Evolutionary conservation across 345 rosid genomes (phyloP).

Genomic region (Lepidium africanum): DNA sequence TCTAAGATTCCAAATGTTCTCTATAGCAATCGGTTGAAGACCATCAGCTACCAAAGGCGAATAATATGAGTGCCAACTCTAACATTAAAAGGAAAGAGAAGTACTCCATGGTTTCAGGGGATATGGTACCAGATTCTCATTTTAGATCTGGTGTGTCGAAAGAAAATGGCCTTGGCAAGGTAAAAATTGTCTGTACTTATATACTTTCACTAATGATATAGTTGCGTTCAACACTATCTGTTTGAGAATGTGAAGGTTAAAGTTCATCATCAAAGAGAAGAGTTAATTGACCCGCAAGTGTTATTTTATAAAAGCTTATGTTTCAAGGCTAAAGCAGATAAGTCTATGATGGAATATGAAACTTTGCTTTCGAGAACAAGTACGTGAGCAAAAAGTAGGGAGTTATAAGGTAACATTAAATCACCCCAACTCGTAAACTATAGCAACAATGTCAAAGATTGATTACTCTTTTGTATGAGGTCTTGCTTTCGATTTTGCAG

Average conservation of each 20-base stretch:
- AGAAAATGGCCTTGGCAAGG: constrained; percentile 24
- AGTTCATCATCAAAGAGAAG: constrained; percentile 3
- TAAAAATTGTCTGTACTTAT: neutral
- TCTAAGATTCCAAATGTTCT: constrained; percentile 3
- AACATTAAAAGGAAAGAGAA: constrained; percentile 11
- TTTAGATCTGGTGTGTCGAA: constrained; percentile 2
- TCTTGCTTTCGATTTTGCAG: neutral
- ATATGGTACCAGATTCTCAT: constrained; percentile 9
- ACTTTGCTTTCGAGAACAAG: neutral
- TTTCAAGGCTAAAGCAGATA: constrained; percentile 37
- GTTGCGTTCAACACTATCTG: neutral
- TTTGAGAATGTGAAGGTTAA: constrained; percentile 21
- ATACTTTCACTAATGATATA: neutral
- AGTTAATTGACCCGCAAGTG: constrained; percentile 22
- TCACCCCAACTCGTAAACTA: neutral
- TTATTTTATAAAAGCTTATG: constrained; percentile 26
- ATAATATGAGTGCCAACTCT: neutral
- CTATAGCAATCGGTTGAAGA: constrained; percentile 13
- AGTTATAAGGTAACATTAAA: constrained; percentile 9
- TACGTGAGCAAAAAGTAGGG: neutral
- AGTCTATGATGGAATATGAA: constrained; percentile 23
- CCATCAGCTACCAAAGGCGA: constrained; percentile 13
- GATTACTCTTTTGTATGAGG: neutral
- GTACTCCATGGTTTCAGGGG: neutral
- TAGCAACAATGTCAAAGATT: neutral